These are phyloP conservation scores for Penicillium thymicola DNA, from an alignment of 2,329 filamentous ascomycete species.

Conservation along the genomic window DNA sequence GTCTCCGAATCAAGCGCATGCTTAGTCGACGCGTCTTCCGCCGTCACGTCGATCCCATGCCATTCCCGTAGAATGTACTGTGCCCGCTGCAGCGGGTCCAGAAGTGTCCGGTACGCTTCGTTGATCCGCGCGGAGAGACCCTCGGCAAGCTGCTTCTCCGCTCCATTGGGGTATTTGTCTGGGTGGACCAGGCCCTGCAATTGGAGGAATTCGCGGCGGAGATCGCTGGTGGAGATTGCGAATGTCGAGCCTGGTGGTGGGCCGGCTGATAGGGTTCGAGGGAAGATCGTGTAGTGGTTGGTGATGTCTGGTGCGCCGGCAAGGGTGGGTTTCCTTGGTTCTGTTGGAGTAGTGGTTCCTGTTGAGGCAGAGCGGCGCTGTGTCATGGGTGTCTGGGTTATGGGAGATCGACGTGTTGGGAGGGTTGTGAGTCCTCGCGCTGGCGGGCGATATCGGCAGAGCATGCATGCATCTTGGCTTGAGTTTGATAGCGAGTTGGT, in stretches of 20 bases:
- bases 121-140: constrained; percentile 81
- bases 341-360: constrained; percentile 4
- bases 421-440: neutral
- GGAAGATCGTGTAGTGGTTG: constrained; percentile 87
- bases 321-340: constrained; percentile 6
- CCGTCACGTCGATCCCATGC: constrained; percentile 68
- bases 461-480: constrained; percentile 13
- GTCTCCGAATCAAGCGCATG: constrained; percentile 67
- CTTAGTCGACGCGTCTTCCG: constrained; percentile 69
- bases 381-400: neutral
- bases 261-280: constrained; percentile 68
- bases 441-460: constrained; percentile 13
- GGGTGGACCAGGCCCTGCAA: constrained; percentile 61
- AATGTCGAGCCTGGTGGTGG: constrained; percentile 77
- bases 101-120: constrained; percentile 83
- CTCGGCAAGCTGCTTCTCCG: constrained; percentile 62
- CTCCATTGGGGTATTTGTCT: constrained; percentile 47
- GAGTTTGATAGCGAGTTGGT: constrained; percentile 5
- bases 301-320: constrained; percentile 35
- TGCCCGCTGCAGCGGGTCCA: constrained; percentile 74
- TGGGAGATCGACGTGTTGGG: neutral
- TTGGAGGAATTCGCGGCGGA: constrained; percentile 81
- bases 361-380: constrained; percentile 21
- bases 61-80: constrained; percentile 72
- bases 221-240: constrained; percentile 63